Evolutionary conservation across 768 basidiomycete species (phyloP), one percentile per base, ranked within the genome.

Genomic region (Mycena capillaripes): DNA sequence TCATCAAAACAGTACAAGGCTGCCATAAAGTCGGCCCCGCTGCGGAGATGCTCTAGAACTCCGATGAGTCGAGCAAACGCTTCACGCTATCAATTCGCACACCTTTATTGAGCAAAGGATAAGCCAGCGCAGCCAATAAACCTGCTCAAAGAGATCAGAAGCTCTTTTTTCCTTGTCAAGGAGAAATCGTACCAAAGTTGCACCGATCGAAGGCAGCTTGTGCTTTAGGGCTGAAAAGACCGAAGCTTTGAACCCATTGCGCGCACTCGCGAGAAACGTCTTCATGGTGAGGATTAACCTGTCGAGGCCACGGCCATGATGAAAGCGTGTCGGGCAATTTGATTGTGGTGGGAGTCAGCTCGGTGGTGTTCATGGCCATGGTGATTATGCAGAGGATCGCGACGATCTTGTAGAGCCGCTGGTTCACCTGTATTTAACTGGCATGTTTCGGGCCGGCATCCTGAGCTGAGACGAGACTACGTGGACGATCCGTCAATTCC

Each of bases 131-230:
- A 46, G 40, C 55, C 27, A 66, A 42, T 36, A 66, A 21, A 55
- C 55, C 65, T 57, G 44, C 46, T 29, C 23, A 55, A 12, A 10
- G n/a, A 38, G 3, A 16, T 38, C 11, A 2, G 2, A 16, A 2
- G 38, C 16, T 16, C 10, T 38, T 16, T 10, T 76, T 4, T 82
- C 77, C 27, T 44, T n/a, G 4, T 21, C 34, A 29, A 48, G 40
- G 11, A 40, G 34, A 55, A n/a, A 52, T 3, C 9, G 5, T 52
- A 66, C 70, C 58, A 44, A 72, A 72, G 44, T 72, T 42, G 19
- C 70, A 72, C 5, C 66, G 65, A 55, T 72, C 34, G 25, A 72
- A 72, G n/a, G 70, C 70, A 23, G 9, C 27, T 34, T 67, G 70
- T 8, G 70, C 57, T 19, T 55, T 66, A 3, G 34, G 11, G 50